Evolutionary conservation across 257 asterid species (phyloP), one percentile per base, ranked within the genome.

Genomic region (Anisodus acutangulus): DNA sequence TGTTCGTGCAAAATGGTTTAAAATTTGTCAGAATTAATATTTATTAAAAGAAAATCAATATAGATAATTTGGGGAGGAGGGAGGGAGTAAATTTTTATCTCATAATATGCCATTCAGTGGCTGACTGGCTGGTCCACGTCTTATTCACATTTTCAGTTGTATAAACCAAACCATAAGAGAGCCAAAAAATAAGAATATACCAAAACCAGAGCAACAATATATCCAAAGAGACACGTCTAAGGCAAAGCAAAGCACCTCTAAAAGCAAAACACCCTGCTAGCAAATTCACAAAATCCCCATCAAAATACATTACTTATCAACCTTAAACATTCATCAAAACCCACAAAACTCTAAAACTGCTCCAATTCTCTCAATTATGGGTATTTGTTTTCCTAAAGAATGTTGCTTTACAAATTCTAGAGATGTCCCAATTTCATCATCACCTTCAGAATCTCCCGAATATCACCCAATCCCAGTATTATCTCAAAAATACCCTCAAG

Each of bases 191-290:
- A 13, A 41, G 41, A 35, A 86, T 69, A 80, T 78, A 66, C 85
- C 86, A 83, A 78, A 76, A 43, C 11, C 81, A 76, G 81, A 76
- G 60, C 63, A 76, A 76, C 81, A 76, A 76, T 51, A 76, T 51
- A 51, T 76, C 76, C 84, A 45, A 59, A 82, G 54, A 39, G 10
- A 57, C 81, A 55, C 82, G 22, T 55, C 67, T 82, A 22, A 87
- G 86, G 76, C 80, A 86, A 93, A 92, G 96, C 91, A 93, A 93
- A 89, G 97, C 90, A 93, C 91, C 94, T 88, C 80, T 69, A 76
- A 91, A 90, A 90, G 95, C 19, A 74, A 76, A 76, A 53, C n/a
- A 74, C 43, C 49, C 43, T 49, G 45, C 10, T 76, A 3, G 43
- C 15, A 7, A 53, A 43, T 0, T 47, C 55, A 47, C 45, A 62